phyloP scores from a whole-genome alignment of 495 filamentous ascomycete species.

The Penicillium verhagenii region DNA sequence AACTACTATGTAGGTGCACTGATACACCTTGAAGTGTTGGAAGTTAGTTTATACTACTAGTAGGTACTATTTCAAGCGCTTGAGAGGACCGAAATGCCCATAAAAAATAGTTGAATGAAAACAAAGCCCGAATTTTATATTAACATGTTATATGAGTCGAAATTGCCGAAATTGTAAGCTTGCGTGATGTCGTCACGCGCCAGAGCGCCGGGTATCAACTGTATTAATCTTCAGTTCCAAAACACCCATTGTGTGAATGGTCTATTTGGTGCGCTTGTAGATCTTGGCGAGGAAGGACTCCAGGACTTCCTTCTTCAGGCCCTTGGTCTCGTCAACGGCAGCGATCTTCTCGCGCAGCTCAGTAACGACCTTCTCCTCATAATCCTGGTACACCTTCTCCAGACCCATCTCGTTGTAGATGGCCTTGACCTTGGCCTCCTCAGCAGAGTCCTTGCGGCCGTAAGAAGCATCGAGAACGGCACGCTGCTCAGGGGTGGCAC shows the following conservation, averaged over 20 bases:
- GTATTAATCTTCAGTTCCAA: neutral
- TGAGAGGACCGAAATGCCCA: no score
- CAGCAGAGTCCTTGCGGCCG: constrained; percentile 77
- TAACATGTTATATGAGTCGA: neutral
- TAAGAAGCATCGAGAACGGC: constrained; percentile 78
- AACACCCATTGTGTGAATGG: neutral
- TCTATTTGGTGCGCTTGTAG: constrained; percentile 90
- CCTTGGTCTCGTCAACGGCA: constrained; percentile 76
- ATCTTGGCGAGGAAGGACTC: constrained; percentile 92
- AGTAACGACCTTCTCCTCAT: constrained; percentile 79
- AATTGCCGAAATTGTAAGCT: neutral
- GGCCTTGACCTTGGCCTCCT: constrained; percentile 82
- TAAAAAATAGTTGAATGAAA: no score
- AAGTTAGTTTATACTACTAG: no score
- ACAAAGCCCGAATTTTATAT: neutral
- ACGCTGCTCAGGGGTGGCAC: constrained; percentile 77
- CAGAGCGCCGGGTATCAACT: constrained; percentile 5
- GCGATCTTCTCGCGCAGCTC: constrained; percentile 74
- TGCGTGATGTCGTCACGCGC: neutral
- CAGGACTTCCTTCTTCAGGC: constrained; percentile 86
- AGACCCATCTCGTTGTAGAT: constrained; percentile 82
- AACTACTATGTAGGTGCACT: no score
- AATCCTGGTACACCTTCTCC: constrained; percentile 76
- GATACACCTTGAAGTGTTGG: no score
- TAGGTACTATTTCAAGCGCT: no score